Percentiles rank a stretch among this genome's conserved stretches.
These are phyloP conservation scores for Ceratobasidium papillatum DNA, from an alignment of 1,284 basidiomycete species.

Conservation along the genomic window DNA sequence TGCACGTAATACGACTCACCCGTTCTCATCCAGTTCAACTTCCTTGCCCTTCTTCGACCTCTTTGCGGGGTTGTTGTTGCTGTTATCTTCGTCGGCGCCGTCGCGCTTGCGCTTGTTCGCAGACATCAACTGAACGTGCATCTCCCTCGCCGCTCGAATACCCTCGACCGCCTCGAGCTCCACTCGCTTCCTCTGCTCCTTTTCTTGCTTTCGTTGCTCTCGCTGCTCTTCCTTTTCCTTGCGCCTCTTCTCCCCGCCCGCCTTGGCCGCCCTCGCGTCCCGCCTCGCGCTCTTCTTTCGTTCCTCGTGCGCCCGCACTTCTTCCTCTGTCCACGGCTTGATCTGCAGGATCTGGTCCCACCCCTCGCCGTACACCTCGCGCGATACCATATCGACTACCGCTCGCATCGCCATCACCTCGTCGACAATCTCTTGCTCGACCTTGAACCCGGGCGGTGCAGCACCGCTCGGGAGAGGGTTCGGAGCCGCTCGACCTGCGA, in stretches of 20 bases:
- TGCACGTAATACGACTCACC: background rate
- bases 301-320: slow-evolving; percentile 36
- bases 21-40: slow-evolving; percentile 7
- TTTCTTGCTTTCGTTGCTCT: slow-evolving; percentile 30
- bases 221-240: slow-evolving; percentile 26
- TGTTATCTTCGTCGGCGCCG: slow-evolving; percentile 20
- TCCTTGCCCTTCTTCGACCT: slow-evolving; percentile 12
- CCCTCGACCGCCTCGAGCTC: slow-evolving; percentile 38
- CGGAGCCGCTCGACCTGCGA: slow-evolving; percentile 33
- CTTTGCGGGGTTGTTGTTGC: background rate
- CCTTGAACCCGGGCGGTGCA: slow-evolving; percentile 22
- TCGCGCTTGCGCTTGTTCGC: slow-evolving; percentile 40
- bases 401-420: slow-evolving; percentile 41
- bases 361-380: slow-evolving; percentile 40
- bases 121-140: slow-evolving; percentile 22
- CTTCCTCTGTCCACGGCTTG: slow-evolving; percentile 41
- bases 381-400: slow-evolving; percentile 43
- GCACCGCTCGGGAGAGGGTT: slow-evolving; percentile 32
- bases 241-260: slow-evolving; percentile 15
- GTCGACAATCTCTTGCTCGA: slow-evolving; percentile 26
- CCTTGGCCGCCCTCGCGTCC: slow-evolving; percentile 21
- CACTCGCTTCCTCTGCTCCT: slow-evolving; percentile 18
- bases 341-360: slow-evolving; percentile 35
- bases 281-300: slow-evolving; percentile 30
- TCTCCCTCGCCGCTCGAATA: slow-evolving; percentile 28